Evolutionary conservation across 768 basidiomycete species (phyloP).

Genomic region (Tricholoma flavovirens): DNA sequence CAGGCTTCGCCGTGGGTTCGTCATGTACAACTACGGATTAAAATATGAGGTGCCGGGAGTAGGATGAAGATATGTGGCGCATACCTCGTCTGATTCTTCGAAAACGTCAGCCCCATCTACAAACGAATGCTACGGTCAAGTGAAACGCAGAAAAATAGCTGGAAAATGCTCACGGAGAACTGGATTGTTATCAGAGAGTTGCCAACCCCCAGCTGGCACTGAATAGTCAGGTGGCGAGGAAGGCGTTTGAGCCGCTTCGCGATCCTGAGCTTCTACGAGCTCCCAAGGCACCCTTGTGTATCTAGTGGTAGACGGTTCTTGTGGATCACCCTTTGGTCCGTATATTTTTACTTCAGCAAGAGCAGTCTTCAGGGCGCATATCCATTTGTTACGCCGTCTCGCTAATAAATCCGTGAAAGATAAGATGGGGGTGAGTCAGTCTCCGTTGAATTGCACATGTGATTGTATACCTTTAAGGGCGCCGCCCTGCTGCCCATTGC

Average conservation of each 20-base stretch:
- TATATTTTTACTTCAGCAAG: constrained; percentile 68
- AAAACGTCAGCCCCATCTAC: constrained; percentile 41
- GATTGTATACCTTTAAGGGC: constrained; percentile 51
- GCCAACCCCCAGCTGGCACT: constrained; percentile 38
- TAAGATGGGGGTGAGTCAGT: background rate
- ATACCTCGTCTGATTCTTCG: constrained; percentile 33
- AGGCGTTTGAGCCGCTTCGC: constrained; percentile 23
- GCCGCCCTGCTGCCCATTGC: constrained; percentile 76
- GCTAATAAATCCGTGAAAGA: constrained; percentile 30
- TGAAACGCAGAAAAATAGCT: background rate
- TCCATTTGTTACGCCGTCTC: constrained; percentile 86
- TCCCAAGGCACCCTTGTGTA: constrained; percentile 77
- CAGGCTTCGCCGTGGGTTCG: constrained; percentile 9
- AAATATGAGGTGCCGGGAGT: constrained; percentile 5
- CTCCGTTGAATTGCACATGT: constrained; percentile 4
- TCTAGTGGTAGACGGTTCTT: constrained; percentile 43
- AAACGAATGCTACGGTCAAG: constrained; percentile 2
- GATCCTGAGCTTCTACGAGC: constrained; percentile 39
- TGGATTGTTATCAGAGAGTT: constrained; percentile 47
- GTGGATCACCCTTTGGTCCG: constrained; percentile 56
- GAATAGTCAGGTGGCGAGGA: constrained; percentile 17
- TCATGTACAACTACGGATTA: constrained; percentile 16
- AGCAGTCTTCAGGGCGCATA: constrained; percentile 75
- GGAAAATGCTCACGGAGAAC: constrained; percentile 38
- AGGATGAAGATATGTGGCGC: constrained; percentile 2